A percentile compares a stretch with the other conserved stretches of the same genome.
phyloP scores from a whole-genome alignment of 805 yeast genomes.

The Candida pini region DNA sequence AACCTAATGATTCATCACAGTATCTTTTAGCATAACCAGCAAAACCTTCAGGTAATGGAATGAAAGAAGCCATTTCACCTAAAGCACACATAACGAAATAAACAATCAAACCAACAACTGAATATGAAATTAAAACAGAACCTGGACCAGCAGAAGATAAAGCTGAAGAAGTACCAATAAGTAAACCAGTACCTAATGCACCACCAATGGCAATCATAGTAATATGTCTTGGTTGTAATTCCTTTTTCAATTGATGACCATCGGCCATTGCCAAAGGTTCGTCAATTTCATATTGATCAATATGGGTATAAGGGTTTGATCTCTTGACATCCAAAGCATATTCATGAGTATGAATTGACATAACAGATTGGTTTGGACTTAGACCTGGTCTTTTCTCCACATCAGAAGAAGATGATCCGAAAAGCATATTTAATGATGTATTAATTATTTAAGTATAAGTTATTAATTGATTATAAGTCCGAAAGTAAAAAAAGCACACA shows the following conservation, averaged over 20 bases:
- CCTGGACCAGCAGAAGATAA: conserved; percentile 69
- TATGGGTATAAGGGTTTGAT: conserved; percentile 29
- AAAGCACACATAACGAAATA: conserved; percentile 55
- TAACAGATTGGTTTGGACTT: conserved; percentile 11
- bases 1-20: conserved; percentile 49
- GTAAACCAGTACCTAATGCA: conserved; percentile 74
- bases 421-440: too few relatives aligned
- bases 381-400: conserved; percentile 8
- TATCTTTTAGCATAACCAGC: conserved; percentile 50
- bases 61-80: conserved; percentile 52
- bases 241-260: conserved; percentile 41
- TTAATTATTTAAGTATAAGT: too few relatives aligned
- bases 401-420: conserved; percentile 6
- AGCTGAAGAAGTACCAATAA: conserved; percentile 73
- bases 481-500: too few relatives aligned
- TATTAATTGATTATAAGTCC: too few relatives aligned
- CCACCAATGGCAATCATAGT: conserved; percentile 75
- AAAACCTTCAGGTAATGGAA: conserved; percentile 51
- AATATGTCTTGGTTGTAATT: conserved; percentile 44
- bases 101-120: conserved; percentile 66
- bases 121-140: conserved; percentile 55
- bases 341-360: conserved; percentile 35
- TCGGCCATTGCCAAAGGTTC: conserved; percentile 35
- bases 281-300: conserved; percentile 6
- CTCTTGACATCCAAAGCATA: conserved; percentile 40